Conservation (phyloP, 129 eudicot genomes). For the Saussurea involucrata region DNA sequence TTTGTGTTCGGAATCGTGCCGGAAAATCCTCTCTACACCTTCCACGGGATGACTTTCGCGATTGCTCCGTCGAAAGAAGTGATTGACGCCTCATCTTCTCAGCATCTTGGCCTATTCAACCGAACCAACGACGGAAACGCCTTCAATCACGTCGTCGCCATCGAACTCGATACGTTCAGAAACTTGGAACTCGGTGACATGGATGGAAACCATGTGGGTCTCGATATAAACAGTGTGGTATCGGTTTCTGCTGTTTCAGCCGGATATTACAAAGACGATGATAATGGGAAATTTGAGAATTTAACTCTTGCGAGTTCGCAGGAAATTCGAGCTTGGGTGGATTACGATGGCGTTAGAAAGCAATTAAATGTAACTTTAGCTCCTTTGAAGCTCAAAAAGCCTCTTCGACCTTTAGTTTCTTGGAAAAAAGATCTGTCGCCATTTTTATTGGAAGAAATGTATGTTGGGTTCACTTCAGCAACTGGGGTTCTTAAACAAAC, state of each 20-base stretch:
- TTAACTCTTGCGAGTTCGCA: conserved; percentile 30
- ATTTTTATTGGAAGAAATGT: conserved; percentile 40
- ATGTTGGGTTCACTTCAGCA: conserved; percentile 53
- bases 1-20: conserved; percentile 54
- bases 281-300: conserved; percentile 14
- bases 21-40: conserved; percentile 20
- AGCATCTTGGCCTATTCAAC: conserved; percentile 51
- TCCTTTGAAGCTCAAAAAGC: conserved; percentile 33
- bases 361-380: conserved; percentile 40
- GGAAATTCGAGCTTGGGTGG: conserved; percentile 54
- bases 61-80: conserved; percentile 36
- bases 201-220: conserved; percentile 53
- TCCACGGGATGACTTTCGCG: conserved; percentile 57
- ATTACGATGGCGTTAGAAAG: conserved; percentile 35
- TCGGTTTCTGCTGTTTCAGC: conserved; percentile 31
- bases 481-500: conserved; percentile 40
- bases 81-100: conserved; percentile 27
- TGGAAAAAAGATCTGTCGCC: conserved; percentile 32
- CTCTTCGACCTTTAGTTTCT: conserved; percentile 32
- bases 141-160: conserved; percentile 44
- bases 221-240: conserved; percentile 43
- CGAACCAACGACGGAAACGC: conserved; percentile 36
- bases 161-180: conserved; percentile 51
- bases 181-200: conserved; percentile 40
- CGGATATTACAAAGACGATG: conserved; percentile 26